A percentile compares a stretch with the other conserved stretches of the same genome.
Evolutionary conservation across 1,139 yeast genomes (phyloP).

Genomic region (Scheffersomyces stambukii): DNA sequence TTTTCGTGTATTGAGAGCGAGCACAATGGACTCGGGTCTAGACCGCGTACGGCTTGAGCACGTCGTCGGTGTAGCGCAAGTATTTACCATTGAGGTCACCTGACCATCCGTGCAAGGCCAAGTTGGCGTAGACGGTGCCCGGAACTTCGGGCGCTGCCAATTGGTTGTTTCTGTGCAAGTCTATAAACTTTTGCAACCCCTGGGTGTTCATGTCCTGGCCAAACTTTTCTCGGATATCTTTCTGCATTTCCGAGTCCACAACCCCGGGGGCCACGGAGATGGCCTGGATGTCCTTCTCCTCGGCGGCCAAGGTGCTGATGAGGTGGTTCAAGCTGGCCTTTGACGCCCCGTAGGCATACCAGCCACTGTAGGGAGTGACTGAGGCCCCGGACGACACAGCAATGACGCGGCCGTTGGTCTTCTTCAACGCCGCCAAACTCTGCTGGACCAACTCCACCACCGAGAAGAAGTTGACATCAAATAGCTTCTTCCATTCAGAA

Average conservation of each 20-base stretch:
- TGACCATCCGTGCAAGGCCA: slow-evolving; percentile 59
- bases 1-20: too few relatives aligned
- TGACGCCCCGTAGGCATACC: slow-evolving; percentile 89
- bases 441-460: slow-evolving; percentile 57
- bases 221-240: slow-evolving; percentile 59
- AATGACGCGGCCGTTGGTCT: slow-evolving; percentile 57
- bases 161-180: slow-evolving; percentile 50
- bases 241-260: slow-evolving; percentile 86
- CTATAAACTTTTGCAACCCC: slow-evolving; percentile 54
- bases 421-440: slow-evolving; percentile 57
- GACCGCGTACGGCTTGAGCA: slow-evolving; percentile 6
- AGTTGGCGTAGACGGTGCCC: slow-evolving; percentile 60
- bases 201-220: slow-evolving; percentile 55
- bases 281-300: slow-evolving; percentile 56
- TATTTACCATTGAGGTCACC: slow-evolving; percentile 57
- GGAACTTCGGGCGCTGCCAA: slow-evolving; percentile 68
- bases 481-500: slow-evolving; percentile 58
- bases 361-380: slow-evolving; percentile 54
- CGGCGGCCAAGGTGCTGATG: slow-evolving; percentile 60
- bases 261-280: slow-evolving; percentile 90
- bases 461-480: slow-evolving; percentile 77
- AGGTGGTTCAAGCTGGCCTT: slow-evolving; percentile 87
- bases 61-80: slow-evolving; percentile 54
- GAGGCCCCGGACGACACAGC: slow-evolving; percentile 89
- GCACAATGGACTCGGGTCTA: too few relatives aligned